These are phyloP conservation scores for Avena eriantha DNA, from an alignment of 176 grass and related monocot species.

Conservation along the genomic window DNA sequence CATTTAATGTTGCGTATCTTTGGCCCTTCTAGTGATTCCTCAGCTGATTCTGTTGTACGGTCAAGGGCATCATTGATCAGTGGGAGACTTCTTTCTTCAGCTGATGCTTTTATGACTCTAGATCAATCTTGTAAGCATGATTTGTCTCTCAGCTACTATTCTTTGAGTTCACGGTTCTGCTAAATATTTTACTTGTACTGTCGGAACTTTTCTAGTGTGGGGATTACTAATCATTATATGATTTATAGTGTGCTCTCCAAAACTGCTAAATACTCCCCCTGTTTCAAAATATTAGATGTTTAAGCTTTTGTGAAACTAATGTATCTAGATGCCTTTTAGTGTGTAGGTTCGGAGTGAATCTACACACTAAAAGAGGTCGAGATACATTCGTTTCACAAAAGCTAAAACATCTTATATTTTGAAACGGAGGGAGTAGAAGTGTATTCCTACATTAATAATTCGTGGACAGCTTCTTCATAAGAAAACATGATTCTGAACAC, in stretches of 20 bases:
- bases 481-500: slow-evolving; percentile 1
- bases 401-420: no score
- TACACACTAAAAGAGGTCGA: no score
- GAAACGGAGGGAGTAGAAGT: background rate
- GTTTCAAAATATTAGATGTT: no score
- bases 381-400: no score
- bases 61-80: slow-evolving; percentile 86
- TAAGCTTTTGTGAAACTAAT: no score
- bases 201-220: background rate
- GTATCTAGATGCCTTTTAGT: no score
- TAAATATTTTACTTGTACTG: slow-evolving; percentile 6
- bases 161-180: slow-evolving; percentile 16
- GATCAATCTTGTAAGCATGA: slow-evolving; percentile 68
- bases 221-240: background rate
- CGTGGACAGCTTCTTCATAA: background rate
- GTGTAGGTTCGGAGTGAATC: no score
- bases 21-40: slow-evolving; percentile 62
- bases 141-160: slow-evolving; percentile 29
- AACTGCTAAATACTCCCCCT: no score
- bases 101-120: slow-evolving; percentile 55
- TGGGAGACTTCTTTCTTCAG: slow-evolving; percentile 86
- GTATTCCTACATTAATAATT: background rate
- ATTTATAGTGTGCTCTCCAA: background rate
- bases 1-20: slow-evolving; percentile 13
- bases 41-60: slow-evolving; percentile 70